These are phyloP conservation scores for Exophiala aquamarina DNA, from an alignment of 2,329 filamentous ascomycete genomes.

Conservation along the genomic window DNA sequence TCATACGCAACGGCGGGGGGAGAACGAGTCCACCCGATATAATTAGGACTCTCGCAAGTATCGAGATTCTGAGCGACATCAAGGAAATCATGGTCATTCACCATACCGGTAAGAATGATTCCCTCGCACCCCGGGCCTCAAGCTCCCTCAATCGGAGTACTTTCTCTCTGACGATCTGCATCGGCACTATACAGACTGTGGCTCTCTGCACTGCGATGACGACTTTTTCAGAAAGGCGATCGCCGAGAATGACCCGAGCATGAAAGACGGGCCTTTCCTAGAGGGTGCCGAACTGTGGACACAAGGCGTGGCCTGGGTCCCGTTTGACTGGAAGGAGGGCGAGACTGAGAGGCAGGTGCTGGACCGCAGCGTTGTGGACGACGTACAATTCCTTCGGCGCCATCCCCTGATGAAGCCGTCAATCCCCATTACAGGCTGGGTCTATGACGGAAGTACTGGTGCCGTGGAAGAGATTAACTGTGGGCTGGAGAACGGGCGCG, in stretches of 20 bases:
- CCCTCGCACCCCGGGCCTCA: neutral
- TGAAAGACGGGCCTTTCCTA: constrained; percentile 8
- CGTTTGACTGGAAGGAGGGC: constrained; percentile 5
- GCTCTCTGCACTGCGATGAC: constrained; percentile 3
- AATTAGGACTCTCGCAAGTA: constrained; percentile 7
- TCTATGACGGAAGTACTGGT: constrained; percentile 6
- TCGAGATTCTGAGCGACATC: constrained; percentile 9
- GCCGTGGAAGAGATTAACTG: constrained; percentile 10
- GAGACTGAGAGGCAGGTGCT: constrained; percentile 4
- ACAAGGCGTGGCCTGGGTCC: constrained; percentile 1
- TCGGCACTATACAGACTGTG: constrained; percentile 3
- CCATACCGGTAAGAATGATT: constrained; percentile 7
- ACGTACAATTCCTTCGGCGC: constrained; percentile 6
- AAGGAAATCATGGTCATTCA: constrained; percentile 11
- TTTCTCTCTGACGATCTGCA: too few relatives aligned
- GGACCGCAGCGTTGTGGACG: constrained; percentile 10
- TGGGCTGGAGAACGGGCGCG: constrained; percentile 3
- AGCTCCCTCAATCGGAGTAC: neutral
- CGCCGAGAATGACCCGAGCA: constrained; percentile 6
- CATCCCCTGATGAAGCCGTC: constrained; percentile 11
- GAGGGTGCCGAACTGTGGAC: constrained; percentile 1
- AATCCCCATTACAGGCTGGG: constrained; percentile 11
- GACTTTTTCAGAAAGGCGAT: constrained; percentile 6
- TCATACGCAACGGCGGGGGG: constrained; percentile 12
- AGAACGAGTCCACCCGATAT: constrained; percentile 6